These are phyloP conservation scores for Aspergillus persii DNA, from an alignment of 2,329 filamentous ascomycete species.

Conservation along the genomic window DNA sequence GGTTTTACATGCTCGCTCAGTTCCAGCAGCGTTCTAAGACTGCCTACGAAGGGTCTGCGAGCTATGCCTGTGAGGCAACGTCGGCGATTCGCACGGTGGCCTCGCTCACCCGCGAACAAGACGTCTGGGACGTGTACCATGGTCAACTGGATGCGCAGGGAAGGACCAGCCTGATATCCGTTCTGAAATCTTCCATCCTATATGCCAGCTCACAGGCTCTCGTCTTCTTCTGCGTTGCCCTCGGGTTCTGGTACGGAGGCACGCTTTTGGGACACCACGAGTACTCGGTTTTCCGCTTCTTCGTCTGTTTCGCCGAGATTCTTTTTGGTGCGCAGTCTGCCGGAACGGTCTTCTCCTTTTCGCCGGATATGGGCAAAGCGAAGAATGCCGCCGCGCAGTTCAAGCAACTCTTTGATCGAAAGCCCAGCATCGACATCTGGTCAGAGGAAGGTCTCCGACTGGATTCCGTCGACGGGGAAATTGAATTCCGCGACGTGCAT, in stretches of 20 bases:
- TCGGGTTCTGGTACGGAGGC: constrained; percentile 92
- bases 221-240: constrained; percentile 77
- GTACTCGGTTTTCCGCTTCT: constrained; percentile 83
- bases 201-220: constrained; percentile 84
- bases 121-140: constrained; percentile 73
- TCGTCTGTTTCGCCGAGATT: constrained; percentile 81
- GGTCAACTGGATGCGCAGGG: constrained; percentile 65
- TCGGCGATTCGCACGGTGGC: constrained; percentile 92
- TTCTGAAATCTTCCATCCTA: constrained; percentile 72
- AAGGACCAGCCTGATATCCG: constrained; percentile 65
- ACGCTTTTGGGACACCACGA: constrained; percentile 68
- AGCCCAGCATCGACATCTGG: constrained; percentile 81
- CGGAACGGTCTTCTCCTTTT: constrained; percentile 83
- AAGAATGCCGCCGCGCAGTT: constrained; percentile 78
- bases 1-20: constrained; percentile 77
- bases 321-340: constrained; percentile 92
- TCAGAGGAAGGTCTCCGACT: constrained; percentile 65
- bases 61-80: constrained; percentile 89
- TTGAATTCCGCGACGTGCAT: constrained; percentile 90
- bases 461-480: constrained; percentile 65
- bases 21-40: constrained; percentile 77
- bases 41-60: constrained; percentile 76
- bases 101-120: constrained; percentile 79
- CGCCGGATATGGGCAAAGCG: constrained; percentile 90
- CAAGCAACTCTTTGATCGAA: constrained; percentile 78